Base-by-base conservation (phyloP, 225 moss, liverwort and hornwort species). In the Sphagnum tenellum region DNA sequence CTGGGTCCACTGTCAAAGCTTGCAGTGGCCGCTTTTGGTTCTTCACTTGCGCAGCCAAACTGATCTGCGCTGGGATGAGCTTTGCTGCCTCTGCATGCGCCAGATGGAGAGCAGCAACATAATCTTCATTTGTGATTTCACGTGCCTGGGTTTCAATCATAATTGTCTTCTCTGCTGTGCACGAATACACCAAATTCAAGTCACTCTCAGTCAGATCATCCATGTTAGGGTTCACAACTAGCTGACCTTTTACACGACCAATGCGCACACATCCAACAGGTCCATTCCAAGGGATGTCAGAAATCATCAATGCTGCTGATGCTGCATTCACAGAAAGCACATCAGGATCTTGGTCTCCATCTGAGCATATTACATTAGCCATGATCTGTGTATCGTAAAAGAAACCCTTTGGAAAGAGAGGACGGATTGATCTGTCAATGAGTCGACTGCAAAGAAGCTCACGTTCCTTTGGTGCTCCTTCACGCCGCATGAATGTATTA, bases 71-170 rank as follows among this genome's bases (percentile, higher is more conserved):
- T 3, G 85, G 84, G 29, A 98, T 98, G 0, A 98, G 80, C 61
- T 90, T 92, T 1, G 78, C 56, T 0, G 96, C 96, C 73, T 92
- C 92, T 7, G 77, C 84, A 67, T 98, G 96, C 3, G 96, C 96
- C 46, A 98, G 80, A 60, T 76, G 77, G 13, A 98, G 79, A 3
- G 96, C 96, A 51, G 80, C 75, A 11, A 74, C 69, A 47, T 90
- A 92, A 61, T 98, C 96, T 59, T 90, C 71, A 64, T 98, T 98
- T 4, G 88, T 64, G 9, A 98, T 98, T 72, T 92, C 96, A 5
- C 81, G 88, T 47, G 96, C 96, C 66, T 92, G 96, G 1, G 92
- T 92, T 62, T 98, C 96, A 59, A 98, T 98, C 96, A 98, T 98
- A 57, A 98, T 69, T 2, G 96, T 89, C 46, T 89, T 92, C 63